These are phyloP conservation scores for Primulina tabacum DNA, from an alignment of 257 asterid genomes.

Conservation along the genomic window DNA sequence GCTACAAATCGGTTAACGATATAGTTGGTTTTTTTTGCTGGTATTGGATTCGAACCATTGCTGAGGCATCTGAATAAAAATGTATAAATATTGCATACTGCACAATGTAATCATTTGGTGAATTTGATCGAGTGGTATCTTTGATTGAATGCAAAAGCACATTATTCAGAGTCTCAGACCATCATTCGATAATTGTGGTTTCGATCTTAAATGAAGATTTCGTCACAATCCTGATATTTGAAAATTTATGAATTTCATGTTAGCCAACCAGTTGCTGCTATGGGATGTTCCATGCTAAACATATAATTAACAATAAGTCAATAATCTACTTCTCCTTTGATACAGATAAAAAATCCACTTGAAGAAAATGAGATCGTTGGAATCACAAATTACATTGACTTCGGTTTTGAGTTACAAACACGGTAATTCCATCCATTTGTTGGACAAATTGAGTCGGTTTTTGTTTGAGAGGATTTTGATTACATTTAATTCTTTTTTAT, in stretches of 20 bases:
- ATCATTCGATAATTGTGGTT: constrained; percentile 16
- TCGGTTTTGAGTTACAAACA: constrained; percentile 87
- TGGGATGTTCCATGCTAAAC: not conserved
- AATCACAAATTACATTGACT: constrained; percentile 87
- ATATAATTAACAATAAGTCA: constrained; percentile 20
- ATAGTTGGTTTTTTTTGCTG: constrained; percentile 1
- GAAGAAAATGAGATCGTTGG: constrained; percentile 87
- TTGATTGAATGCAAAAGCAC: not conserved
- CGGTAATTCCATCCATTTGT: constrained; percentile 43
- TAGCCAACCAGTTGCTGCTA: constrained; percentile 5
- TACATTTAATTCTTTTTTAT: constrained; percentile 22
- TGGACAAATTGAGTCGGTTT: constrained; percentile 2
- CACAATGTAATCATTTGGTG: not conserved
- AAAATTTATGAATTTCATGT: not conserved
- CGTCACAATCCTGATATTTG: constrained; percentile 2
- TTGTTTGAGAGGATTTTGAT: constrained; percentile 17
- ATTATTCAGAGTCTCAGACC: not conserved
- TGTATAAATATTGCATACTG: not conserved
- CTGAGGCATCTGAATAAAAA: constrained; percentile 2
- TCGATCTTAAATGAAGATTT: not conserved
- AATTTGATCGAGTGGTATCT: not conserved
- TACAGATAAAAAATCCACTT: constrained; percentile 76
- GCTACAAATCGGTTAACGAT: not conserved
- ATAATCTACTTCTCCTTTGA: constrained; percentile 13
- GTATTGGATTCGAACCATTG: constrained; percentile 2